Percentiles rank a stretch among this genome's conserved stretches.
Conservation (phyloP, 768 basidiomycete species). For the Leccinellum rugosiceps region DNA sequence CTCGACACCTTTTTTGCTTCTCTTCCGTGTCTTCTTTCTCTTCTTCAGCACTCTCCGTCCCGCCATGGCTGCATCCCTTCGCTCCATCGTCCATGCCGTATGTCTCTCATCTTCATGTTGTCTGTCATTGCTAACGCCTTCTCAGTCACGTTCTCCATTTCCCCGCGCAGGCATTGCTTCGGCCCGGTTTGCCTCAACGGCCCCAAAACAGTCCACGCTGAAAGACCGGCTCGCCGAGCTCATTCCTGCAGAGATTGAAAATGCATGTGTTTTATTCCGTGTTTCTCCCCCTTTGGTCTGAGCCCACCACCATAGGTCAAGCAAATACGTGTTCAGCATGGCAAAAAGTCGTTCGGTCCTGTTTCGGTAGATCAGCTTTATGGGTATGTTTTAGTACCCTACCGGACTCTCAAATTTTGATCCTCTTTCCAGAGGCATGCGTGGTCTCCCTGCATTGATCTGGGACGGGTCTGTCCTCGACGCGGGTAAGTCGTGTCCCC, state of each 20-base stretch:
- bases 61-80: slow-evolving; percentile 45
- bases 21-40: not conserved
- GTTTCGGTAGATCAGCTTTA: slow-evolving; percentile 90
- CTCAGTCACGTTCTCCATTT: slow-evolving; percentile 48
- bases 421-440: slow-evolving; percentile 62
- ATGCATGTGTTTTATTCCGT: slow-evolving; percentile 14
- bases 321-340: slow-evolving; percentile 78
- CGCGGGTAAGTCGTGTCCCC: slow-evolving; percentile 51
- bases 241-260: slow-evolving; percentile 76
- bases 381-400: slow-evolving; percentile 47
- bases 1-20: slow-evolving; percentile 14
- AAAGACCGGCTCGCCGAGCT: slow-evolving; percentile 93
- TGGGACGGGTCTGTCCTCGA: slow-evolving; percentile 99
- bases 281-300: not conserved
- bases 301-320: slow-evolving; percentile 55
- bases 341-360: slow-evolving; percentile 90
- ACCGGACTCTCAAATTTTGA: slow-evolving; percentile 4
- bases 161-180: slow-evolving; percentile 44
- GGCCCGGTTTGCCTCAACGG: slow-evolving; percentile 62
- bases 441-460: slow-evolving; percentile 88
- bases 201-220: slow-evolving; percentile 67
- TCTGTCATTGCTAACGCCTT: not conserved
- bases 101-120: slow-evolving; percentile 22
- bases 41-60: slow-evolving; percentile 1
- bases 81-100: slow-evolving; percentile 36